Evolutionary conservation across 495 filamentous ascomycete genomes (phyloP).

Genomic region (Lepraria neglecta): DNA sequence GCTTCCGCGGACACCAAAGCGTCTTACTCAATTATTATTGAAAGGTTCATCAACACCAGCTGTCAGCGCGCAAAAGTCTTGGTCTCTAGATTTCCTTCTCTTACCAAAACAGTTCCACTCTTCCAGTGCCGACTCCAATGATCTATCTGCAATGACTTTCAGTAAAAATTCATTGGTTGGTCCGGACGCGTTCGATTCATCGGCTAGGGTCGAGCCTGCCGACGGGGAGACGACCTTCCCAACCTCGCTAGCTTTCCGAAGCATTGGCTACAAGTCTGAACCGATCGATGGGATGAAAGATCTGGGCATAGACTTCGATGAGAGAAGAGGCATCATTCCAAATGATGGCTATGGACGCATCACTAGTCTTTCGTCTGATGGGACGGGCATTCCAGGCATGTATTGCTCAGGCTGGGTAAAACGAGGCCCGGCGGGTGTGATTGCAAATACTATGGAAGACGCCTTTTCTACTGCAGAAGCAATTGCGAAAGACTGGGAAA

Average conservation of each 20-base stretch:
- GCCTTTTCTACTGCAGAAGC: slow-evolving; percentile 84
- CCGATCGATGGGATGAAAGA: slow-evolving; percentile 67
- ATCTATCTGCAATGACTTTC: slow-evolving; percentile 59
- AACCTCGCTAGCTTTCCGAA: slow-evolving; percentile 72
- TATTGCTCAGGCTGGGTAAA: slow-evolving; percentile 98
- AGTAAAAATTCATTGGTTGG: slow-evolving; percentile 51
- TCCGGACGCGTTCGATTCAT: slow-evolving; percentile 40
- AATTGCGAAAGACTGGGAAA: slow-evolving; percentile 64
- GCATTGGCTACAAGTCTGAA: slow-evolving; percentile 84
- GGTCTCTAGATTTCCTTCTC: slow-evolving; percentile 78
- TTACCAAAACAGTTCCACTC: slow-evolving; percentile 64
- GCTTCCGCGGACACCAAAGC: slow-evolving; percentile 65
- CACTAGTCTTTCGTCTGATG: slow-evolving; percentile 35
- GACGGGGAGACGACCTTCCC: slow-evolving; percentile 51
- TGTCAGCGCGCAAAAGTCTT: slow-evolving; percentile 52
- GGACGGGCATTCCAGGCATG: slow-evolving; percentile 58
- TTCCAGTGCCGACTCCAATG: slow-evolving; percentile 36
- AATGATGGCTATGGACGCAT: slow-evolving; percentile 81
- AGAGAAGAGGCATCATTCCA: slow-evolving; percentile 63
- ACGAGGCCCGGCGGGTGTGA: slow-evolving; percentile 88
- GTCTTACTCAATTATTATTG: slow-evolving; percentile 70
- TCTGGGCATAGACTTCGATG: slow-evolving; percentile 75
- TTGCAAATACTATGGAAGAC: slow-evolving; percentile 93
- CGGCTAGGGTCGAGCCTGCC: slow-evolving; percentile 39
- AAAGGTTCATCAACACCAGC: slow-evolving; percentile 58